Base-by-base conservation (phyloP, 1,139 yeast genomes). In the Pneumocystis sp. region DNA sequence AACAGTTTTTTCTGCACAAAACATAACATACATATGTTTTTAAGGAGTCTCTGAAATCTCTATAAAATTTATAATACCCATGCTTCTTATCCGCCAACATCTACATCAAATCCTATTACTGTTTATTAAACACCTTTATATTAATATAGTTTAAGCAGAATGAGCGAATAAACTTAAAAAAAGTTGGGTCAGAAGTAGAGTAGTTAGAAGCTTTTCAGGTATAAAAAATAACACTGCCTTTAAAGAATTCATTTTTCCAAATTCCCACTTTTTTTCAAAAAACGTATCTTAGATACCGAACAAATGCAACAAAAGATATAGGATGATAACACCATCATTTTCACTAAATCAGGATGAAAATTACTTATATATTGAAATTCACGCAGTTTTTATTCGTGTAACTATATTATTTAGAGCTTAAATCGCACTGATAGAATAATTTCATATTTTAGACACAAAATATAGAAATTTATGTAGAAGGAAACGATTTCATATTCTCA, bases 251-350 rank as follows among this genome's bases (percentile, higher is more conserved):
- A 8, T 17, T 29, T 50, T 35, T 59, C 12, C 17, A 31, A 25
- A 34, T 45, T 31, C 29, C 19, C 12, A 31, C 12, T 12, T 34
- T 62, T 25, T 39, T 29, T n/a, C 19, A 19, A 50, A 39, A 40
- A 61, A 17, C 25, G 17, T 61, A 57, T 57, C 50, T 35, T 57
- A 42, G 5, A 35, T 6, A 10, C 31, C 25, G 29, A 34, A 25
- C 12, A 25, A 2, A 50, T 50, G 21, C 25, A 37, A 12, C 40
- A 12, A 37, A 37, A 12, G 2, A 37, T 37, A 29, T 19, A 34
- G 15, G 10, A 91, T 93, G 97, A 80, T 93, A 63, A 91, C 97
- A 0, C 98, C 98, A 3, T 81, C 81, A 68, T 93, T 93, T 76
- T 81, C 81, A 3, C 83, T 91, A 19, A 71, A 77, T 0, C 98